Evolutionary conservation across 2,329 filamentous ascomycete species (phyloP).

Genomic region (Hymenoscyphus fructigenus): DNA sequence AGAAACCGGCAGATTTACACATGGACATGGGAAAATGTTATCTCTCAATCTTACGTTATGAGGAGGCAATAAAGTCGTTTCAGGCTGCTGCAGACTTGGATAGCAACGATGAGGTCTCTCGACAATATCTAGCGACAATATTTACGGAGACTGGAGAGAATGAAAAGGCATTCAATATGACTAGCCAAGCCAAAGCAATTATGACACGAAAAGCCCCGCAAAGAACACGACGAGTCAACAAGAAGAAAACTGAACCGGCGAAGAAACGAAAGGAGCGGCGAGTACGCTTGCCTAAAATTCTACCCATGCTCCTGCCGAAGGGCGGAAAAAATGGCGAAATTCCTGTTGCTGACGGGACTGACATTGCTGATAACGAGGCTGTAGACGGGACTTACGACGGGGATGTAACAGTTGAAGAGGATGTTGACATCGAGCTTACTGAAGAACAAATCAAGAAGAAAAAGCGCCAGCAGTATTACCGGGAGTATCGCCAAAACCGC

Average conservation of each 20-base stretch:
- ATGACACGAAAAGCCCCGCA: conserved; percentile 1
- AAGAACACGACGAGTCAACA: not conserved
- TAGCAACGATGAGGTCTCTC: conserved; percentile 69
- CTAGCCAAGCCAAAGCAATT: conserved; percentile 57
- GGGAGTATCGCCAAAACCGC: not conserved
- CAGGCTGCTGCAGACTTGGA: conserved; percentile 72
- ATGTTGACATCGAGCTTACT: too few relatives aligned
- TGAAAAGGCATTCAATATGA: conserved; percentile 74
- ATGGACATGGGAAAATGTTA: conserved; percentile 61
- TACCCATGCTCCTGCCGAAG: not conserved
- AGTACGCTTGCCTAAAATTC: not conserved
- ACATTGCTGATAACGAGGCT: too few relatives aligned
- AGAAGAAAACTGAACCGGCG: not conserved
- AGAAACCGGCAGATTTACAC: conserved; percentile 47
- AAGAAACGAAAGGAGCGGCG: not conserved
- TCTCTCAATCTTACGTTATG: conserved; percentile 58
- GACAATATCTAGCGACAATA: conserved; percentile 77
- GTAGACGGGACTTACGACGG: too few relatives aligned
- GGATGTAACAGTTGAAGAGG: too few relatives aligned
- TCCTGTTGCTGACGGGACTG: not conserved
- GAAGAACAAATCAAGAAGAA: too few relatives aligned
- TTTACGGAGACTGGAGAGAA: conserved; percentile 74
- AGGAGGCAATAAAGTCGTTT: conserved; percentile 76
- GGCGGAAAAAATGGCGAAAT: not conserved
- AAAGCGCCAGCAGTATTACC: too few relatives aligned